Evolutionary conservation across 1,284 basidiomycete genomes (phyloP).

Genomic region (Marasmius oreades): DNA sequence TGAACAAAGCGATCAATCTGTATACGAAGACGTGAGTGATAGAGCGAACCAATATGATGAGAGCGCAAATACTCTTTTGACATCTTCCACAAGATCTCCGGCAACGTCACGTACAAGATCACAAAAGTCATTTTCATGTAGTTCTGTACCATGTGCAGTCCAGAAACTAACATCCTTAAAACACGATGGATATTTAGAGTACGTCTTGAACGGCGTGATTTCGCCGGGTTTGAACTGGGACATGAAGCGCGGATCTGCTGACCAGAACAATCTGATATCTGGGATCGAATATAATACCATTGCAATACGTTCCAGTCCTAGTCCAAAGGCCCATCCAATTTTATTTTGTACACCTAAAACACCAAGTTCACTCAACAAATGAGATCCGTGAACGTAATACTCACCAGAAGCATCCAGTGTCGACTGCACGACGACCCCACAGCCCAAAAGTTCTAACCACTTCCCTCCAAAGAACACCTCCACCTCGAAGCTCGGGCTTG

Average conservation of each 20-base stretch:
- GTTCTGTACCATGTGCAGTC: constrained; percentile 49
- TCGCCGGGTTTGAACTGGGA: constrained; percentile 80
- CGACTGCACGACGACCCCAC: constrained; percentile 87
- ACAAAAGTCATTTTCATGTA: constrained; percentile 97
- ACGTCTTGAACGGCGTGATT: constrained; percentile 81
- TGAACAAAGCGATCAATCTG: constrained; percentile 93
- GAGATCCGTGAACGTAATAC: constrained; percentile 26
- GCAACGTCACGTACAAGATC: constrained; percentile 92
- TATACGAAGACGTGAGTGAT: constrained; percentile 5
- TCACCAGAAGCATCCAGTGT: constrained; percentile 85
- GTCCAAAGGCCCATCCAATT: constrained; percentile 97
- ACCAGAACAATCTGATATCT: constrained; percentile 99
- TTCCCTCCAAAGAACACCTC: constrained; percentile 96
- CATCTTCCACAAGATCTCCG: constrained; percentile 90
- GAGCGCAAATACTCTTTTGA: constrained; percentile 62
- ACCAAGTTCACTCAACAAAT: background rate
- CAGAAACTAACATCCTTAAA: constrained; percentile 94
- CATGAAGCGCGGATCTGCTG: constrained; percentile 83
- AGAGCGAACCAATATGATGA: background rate
- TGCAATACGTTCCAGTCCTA: constrained; percentile 95
- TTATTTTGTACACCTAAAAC: constrained; percentile 72
- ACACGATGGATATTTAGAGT: constrained; percentile 87
- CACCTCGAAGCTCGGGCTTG: constrained; percentile 95
- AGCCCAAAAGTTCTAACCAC: constrained; percentile 97
- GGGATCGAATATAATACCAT: constrained; percentile 98